phyloP scores from a whole-genome alignment of 1,139 yeast species.

The Taphrina flavorubra region DNA sequence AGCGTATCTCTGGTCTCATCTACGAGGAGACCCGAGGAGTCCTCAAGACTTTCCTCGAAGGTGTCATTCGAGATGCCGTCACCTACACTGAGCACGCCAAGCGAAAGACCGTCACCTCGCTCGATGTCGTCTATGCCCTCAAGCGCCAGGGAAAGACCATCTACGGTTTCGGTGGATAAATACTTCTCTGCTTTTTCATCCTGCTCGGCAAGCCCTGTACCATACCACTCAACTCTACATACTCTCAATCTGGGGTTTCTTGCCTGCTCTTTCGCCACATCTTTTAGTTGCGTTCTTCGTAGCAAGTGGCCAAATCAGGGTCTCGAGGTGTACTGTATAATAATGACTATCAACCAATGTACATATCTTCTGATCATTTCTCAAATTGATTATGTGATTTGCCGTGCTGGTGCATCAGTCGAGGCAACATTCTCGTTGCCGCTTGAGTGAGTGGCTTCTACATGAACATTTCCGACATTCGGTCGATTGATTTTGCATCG shows the following conservation, averaged over 20 bases:
- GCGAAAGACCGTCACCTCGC: conserved; percentile 99
- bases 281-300: neutral
- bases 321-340: conserved; percentile 8
- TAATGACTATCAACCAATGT: conserved; percentile 15
- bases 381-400: neutral
- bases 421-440: neutral
- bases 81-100: conserved; percentile 99
- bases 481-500: no score
- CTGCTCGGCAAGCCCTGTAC: conserved; percentile 1
- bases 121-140: conserved; percentile 98
- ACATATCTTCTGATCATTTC: neutral
- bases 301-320: neutral
- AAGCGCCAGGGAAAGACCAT: conserved; percentile 99
- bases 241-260: neutral
- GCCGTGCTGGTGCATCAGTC: neutral
- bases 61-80: conserved; percentile 98
- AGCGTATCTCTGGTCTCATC: conserved; percentile 98
- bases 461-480: no score
- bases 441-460: no score
- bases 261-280: neutral
- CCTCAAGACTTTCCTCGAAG: conserved; percentile 92
- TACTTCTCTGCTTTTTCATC: neutral
- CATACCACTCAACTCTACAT: neutral
- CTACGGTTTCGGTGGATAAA: conserved; percentile 99
- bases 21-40: conserved; percentile 99